phyloP scores from a whole-genome alignment of 768 basidiomycete species.

The Boletus vermiculosoides region DNA sequence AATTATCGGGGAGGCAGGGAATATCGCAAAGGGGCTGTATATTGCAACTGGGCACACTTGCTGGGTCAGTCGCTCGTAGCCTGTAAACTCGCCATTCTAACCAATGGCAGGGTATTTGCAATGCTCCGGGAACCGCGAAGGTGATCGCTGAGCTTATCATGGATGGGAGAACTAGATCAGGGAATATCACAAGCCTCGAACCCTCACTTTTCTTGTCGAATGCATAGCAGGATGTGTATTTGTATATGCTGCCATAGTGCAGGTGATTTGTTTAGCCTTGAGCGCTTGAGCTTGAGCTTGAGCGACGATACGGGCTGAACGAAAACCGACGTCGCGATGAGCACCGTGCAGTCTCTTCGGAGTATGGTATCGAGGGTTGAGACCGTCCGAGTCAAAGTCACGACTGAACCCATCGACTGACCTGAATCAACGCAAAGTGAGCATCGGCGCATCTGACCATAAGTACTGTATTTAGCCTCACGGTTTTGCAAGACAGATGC shows the following conservation, averaged over 20 bases:
- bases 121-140: slow-evolving; percentile 81
- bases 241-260: background rate
- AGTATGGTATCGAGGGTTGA: no score
- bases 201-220: slow-evolving; percentile 38
- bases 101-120: slow-evolving; percentile 62
- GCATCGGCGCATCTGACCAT: no score
- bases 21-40: slow-evolving; percentile 59
- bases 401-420: no score
- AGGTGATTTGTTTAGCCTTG: background rate
- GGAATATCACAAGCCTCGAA: slow-evolving; percentile 48
- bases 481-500: no score
- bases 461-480: no score
- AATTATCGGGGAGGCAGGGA: slow-evolving; percentile 62
- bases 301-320: background rate
- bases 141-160: slow-evolving; percentile 70
- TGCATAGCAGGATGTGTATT: background rate
- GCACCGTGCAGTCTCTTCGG: no score
- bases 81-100: slow-evolving; percentile 5
- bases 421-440: no score
- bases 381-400: no score
- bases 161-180: slow-evolving; percentile 60
- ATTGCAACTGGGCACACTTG: slow-evolving; percentile 80
- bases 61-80: slow-evolving; percentile 53
- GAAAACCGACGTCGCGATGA: background rate
- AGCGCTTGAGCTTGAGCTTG: no score